Evolutionary conservation across 2,329 filamentous ascomycete genomes (phyloP).

Genomic region (Aureobasidium lini): DNA sequence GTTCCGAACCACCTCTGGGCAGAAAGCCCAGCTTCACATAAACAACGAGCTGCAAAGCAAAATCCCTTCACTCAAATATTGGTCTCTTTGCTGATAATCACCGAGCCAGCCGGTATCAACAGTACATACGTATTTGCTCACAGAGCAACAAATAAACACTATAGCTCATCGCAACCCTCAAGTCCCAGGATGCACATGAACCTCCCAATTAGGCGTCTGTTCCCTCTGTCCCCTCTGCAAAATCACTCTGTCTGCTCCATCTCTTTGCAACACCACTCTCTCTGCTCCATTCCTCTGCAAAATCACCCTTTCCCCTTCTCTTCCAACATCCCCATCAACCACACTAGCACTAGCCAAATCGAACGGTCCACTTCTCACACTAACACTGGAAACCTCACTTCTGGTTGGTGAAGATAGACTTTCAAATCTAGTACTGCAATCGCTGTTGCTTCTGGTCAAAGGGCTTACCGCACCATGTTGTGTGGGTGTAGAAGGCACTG

Average conservation of each 20-base stretch:
- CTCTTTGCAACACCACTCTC: no score
- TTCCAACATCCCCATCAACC: not conserved
- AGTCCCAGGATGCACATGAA: not conserved
- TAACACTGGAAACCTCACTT: not conserved
- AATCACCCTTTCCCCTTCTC: not conserved
- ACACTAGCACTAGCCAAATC: conserved; percentile 4
- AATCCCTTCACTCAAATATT: no score
- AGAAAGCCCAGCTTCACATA: no score
- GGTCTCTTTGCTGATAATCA: not conserved
- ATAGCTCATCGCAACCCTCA: not conserved
- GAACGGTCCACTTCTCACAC: not conserved
- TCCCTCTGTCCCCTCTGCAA: not conserved
- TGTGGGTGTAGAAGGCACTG: not conserved
- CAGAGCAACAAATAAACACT: not conserved
- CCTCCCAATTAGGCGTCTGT: conserved; percentile 7
- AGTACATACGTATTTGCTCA: not conserved
- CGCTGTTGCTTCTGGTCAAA: not conserved
- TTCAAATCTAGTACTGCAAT: conserved; percentile 1
- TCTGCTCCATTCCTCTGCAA: no score
- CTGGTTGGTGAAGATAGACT: not conserved
- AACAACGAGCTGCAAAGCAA: no score
- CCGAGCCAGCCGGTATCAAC: not conserved
- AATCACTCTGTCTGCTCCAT: not conserved
- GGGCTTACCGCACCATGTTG: not conserved
- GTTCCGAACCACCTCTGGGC: no score